A percentile compares a stretch with the other conserved stretches of the same genome.
Conservation (phyloP, 2,329 filamentous ascomycete species). For the Scedosporium boydii region DNA sequence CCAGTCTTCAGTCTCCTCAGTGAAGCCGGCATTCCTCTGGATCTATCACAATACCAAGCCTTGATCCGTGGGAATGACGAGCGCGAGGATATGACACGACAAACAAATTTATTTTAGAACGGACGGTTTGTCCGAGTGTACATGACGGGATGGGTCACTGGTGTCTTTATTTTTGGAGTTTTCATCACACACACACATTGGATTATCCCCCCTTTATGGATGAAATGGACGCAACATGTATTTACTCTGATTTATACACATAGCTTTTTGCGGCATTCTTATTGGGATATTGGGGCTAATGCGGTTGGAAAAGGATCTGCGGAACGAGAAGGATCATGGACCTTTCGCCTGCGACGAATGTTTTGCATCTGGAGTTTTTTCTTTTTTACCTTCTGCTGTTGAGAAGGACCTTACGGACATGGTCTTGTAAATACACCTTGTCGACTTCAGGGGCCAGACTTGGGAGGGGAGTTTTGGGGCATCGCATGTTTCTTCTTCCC, state of each 20-base stretch:
- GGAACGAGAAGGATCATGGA: background rate
- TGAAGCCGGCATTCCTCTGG: no score
- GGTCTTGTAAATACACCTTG: background rate
- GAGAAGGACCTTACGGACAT: background rate
- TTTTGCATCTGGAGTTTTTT: background rate
- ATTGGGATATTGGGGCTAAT: background rate
- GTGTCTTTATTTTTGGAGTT: background rate
- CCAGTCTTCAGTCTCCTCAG: background rate
- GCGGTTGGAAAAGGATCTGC: background rate
- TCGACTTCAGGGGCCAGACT: no score
- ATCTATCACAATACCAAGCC: background rate
- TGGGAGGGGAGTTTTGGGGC: no score
- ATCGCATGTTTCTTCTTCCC: no score
- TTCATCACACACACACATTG: background rate
- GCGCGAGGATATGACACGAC: background rate
- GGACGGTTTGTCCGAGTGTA: background rate
- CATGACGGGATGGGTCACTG: background rate
- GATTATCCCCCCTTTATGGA: background rate
- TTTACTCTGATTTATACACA: no score
- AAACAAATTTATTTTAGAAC: background rate
- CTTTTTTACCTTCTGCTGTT: background rate
- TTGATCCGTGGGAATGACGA: background rate
- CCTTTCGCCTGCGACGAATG: background rate
- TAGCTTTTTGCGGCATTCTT: background rate
- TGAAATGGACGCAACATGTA: no score